Conservation (phyloP, 1,139 yeast species). For the Tardiomyces digboiensis region DNA sequence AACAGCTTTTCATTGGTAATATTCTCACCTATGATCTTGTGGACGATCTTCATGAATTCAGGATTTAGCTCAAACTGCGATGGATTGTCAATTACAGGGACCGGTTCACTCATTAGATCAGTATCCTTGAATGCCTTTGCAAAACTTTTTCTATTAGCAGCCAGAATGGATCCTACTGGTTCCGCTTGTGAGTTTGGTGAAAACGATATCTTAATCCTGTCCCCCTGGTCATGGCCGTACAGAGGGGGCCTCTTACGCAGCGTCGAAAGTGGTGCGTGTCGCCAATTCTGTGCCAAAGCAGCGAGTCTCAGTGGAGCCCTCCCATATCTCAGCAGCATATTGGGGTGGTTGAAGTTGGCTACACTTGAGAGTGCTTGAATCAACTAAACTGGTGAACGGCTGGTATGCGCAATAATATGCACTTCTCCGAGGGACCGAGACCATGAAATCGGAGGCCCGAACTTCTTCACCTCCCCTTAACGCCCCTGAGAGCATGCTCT, state of each 20-base stretch:
- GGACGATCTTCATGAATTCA: slow-evolving; percentile 21
- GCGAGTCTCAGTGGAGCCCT: no score
- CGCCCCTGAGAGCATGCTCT: no score
- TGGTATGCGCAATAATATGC: no score
- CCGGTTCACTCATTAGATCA: background rate
- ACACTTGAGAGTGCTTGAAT: no score
- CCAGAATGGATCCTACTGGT: slow-evolving; percentile 9
- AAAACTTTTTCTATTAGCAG: slow-evolving; percentile 3
- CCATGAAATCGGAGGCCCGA: no score
- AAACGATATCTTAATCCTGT: slow-evolving; percentile 7
- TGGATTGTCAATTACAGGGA: slow-evolving; percentile 5
- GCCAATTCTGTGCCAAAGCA: no score
- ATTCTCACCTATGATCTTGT: slow-evolving; percentile 21
- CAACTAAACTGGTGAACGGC: no score
- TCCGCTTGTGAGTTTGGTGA: slow-evolving; percentile 4
- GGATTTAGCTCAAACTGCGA: slow-evolving; percentile 11
- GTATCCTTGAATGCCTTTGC: slow-evolving; percentile 7
- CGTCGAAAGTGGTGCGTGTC: slow-evolving; percentile 1
- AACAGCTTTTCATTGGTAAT: slow-evolving; percentile 47
- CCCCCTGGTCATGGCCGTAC: slow-evolving; percentile 4
- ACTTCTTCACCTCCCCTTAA: no score
- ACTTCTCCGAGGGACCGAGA: no score
- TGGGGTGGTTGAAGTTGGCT: no score
- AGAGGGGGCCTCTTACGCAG: slow-evolving; percentile 6
- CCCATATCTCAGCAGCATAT: no score